Base-by-base conservation (phyloP, 352 stramenopile species). In the Phytophthora vignae region DNA sequence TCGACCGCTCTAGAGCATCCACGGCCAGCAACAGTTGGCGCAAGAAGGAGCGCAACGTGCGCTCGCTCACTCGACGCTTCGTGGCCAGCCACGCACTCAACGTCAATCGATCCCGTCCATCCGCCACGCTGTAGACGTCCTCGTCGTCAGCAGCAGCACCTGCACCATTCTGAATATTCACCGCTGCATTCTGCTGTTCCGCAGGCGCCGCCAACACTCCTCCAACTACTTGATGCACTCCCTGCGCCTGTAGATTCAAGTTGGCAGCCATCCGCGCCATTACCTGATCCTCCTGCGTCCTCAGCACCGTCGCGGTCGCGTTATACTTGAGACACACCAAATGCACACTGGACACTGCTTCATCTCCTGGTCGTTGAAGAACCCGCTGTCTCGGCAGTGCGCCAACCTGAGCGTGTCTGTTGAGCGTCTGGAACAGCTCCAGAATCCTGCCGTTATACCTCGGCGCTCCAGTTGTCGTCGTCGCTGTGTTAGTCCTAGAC, bases 21-120 rank as follows among this genome's bases (percentile, higher is more conserved):
- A 91, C 67, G 1, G 81, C 85, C 15, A 93, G 56, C 53, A 94
- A 61, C 64, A 93, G 72, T 70, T 96, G 85, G 10, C 78, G 72
- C 31, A 89, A 59, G 55, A 93, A 87, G 5, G 82, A 90, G 2
- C 78, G 80, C 46, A 93, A 66, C 17, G 71, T 76, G 22, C 42
- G 56, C 55, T 84, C 80, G 11, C 66, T 79, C 17, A 90, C 66
- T 2, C 64, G 60, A 5, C 69, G 44, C 25, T 76, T 72, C 8
- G 65, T 69, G 0, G 62, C 36, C 22, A 91, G 71, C 84, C 87
- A 94, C n/a, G 60, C 52, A 10, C 58, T 69, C 33, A 90, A 55
- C 15, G 73, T 87, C 22, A 78, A 29, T 14, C 77, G 69, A 21
- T 74, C 46, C 17, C 66, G 71, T 5, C 78, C 78, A 22, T 90